phyloP scores from a whole-genome alignment of 495 filamentous ascomycete genomes.

The Aspergillus funiculosus region DNA sequence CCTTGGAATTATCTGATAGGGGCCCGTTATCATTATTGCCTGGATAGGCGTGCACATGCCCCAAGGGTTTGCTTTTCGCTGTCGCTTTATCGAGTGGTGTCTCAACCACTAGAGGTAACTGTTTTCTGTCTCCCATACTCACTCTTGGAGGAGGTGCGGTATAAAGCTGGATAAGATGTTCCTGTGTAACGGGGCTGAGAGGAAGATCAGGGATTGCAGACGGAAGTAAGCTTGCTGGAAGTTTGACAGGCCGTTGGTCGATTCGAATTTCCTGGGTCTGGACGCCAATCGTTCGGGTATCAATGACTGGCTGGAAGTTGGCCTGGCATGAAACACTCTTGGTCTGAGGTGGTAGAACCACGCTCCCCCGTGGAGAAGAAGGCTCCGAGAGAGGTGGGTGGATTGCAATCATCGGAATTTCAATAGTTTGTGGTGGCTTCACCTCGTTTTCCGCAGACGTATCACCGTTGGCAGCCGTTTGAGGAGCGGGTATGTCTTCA shows the following conservation, averaged over 20 bases:
- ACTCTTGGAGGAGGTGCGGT: constrained; percentile 32
- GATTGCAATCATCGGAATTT: constrained; percentile 59
- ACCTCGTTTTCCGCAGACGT: constrained; percentile 20
- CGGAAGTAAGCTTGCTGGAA: constrained; percentile 73
- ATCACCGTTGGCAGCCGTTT: constrained; percentile 16
- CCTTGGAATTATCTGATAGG: constrained; percentile 50
- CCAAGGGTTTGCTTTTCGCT: constrained; percentile 21
- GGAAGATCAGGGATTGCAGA: constrained; percentile 50
- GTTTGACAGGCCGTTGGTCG: constrained; percentile 63
- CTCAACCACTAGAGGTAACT: constrained; percentile 13
- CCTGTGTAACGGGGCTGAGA: constrained; percentile 19
- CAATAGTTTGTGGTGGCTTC: constrained; percentile 23
- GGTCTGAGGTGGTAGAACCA: constrained; percentile 59
- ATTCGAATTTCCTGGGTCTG: constrained; percentile 88
- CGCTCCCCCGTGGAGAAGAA: constrained; percentile 52
- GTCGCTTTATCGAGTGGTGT: constrained; percentile 15
- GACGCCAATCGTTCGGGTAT: constrained; percentile 49
- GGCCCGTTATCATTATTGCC: constrained; percentile 82
- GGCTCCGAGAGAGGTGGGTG: constrained; percentile 62
- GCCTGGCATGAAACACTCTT: constrained; percentile 56
- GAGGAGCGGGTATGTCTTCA: constrained; percentile 20
- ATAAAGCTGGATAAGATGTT: constrained; percentile 29
- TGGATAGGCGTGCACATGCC: constrained; percentile 62
- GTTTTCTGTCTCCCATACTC: constrained; percentile 22
- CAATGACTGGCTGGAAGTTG: constrained; percentile 30